Conservation (phyloP, 2,329 filamentous ascomycete species). For the Hymenotorrendiella dingleyae region DNA sequence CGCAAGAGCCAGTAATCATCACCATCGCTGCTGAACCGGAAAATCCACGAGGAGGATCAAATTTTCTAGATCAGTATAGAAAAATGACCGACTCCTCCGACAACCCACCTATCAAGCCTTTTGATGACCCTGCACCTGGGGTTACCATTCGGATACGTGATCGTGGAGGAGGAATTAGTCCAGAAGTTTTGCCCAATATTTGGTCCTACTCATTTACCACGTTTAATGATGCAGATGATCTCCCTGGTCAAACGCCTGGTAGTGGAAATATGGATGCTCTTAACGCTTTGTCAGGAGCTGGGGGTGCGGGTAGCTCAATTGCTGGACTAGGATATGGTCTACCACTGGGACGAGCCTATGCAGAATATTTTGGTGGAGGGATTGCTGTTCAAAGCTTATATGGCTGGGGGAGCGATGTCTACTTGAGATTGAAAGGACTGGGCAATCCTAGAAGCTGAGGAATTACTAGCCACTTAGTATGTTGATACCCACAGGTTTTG, state of each 20-base stretch:
- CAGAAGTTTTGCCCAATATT: constrained; percentile 76
- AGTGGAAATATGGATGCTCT: constrained; percentile 58
- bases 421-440: constrained; percentile 45
- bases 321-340: constrained; percentile 91
- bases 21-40: constrained; percentile 70
- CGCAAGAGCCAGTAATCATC: constrained; percentile 77
- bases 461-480: too few relatives aligned
- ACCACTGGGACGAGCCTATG: constrained; percentile 85
- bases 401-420: constrained; percentile 76
- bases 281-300: constrained; percentile 66
- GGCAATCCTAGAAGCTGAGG: constrained; percentile 14
- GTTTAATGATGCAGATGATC: constrained; percentile 60
- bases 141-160: constrained; percentile 95
- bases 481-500: neutral
- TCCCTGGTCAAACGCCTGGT: constrained; percentile 37
- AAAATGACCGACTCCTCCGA: neutral
- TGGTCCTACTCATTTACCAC: constrained; percentile 99
- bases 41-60: constrained; percentile 7
- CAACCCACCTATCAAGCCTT: constrained; percentile 42
- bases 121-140: constrained; percentile 65
- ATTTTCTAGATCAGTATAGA: neutral
- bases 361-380: constrained; percentile 95
- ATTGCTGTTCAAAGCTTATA: constrained; percentile 93
- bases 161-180: constrained; percentile 86
- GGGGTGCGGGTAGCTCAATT: constrained; percentile 72